These are phyloP conservation scores for Cupressus sempervirens DNA, from an alignment of 75 land plant species.

Conservation along the genomic window DNA sequence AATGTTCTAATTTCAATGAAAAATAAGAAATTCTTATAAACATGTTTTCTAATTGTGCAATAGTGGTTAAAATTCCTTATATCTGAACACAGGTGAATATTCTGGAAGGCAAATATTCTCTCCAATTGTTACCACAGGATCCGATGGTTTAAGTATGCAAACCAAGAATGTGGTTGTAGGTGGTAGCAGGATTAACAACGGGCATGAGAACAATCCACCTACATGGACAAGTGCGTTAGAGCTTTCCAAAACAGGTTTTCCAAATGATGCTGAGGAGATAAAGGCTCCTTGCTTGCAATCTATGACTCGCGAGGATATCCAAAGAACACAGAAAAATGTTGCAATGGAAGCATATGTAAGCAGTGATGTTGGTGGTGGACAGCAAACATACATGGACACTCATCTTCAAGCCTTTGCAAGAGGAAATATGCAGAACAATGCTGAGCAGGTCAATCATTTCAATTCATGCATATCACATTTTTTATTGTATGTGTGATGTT, in stretches of 20 bases:
- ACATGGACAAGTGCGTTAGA: slow-evolving; percentile 6
- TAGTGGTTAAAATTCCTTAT: not conserved
- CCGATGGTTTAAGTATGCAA: not conserved
- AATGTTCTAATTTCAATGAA: not conserved
- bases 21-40: not conserved
- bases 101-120: slow-evolving; percentile 5
- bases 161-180: not conserved
- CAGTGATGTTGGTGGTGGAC: not conserved
- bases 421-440: not conserved
- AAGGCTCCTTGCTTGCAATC: slow-evolving; percentile 1
- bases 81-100: not conserved
- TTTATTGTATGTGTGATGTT: not conserved
- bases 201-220: slow-evolving; percentile 7
- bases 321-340: not conserved
- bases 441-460: not conserved
- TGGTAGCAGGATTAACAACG: not conserved
- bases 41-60: not conserved
- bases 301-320: slow-evolving; percentile 3
- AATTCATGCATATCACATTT: not conserved
- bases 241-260: not conserved
- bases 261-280: slow-evolving; percentile 5
- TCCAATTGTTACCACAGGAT: slow-evolving; percentile 3
- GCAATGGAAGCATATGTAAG: not conserved
- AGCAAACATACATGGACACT: not conserved
- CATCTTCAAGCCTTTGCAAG: not conserved